Conservation (phyloP, 495 filamentous ascomycete species). For the Penicillium taxi region DNA sequence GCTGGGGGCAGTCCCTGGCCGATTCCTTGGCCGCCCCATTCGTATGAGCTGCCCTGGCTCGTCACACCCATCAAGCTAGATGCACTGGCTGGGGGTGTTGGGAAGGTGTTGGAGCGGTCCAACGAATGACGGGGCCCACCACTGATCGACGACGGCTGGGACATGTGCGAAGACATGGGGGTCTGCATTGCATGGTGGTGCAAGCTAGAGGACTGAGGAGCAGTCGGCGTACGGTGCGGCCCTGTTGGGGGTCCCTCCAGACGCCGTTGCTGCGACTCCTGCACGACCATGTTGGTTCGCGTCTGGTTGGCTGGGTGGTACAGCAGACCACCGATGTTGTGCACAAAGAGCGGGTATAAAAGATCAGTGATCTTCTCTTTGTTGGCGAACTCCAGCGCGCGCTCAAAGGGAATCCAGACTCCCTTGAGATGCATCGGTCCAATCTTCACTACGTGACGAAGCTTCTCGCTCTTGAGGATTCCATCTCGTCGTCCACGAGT, state of each 20-base stretch:
- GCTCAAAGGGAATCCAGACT: slow-evolving; percentile 97
- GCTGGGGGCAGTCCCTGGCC: slow-evolving; percentile 51
- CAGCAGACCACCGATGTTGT: slow-evolving; percentile 89
- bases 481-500: slow-evolving; percentile 91
- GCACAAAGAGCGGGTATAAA: slow-evolving; percentile 92
- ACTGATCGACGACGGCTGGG: slow-evolving; percentile 64
- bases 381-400: slow-evolving; percentile 95
- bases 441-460: slow-evolving; percentile 95
- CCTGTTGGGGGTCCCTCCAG: slow-evolving; percentile 27
- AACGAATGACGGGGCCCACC: slow-evolving; percentile 65
- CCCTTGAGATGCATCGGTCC: slow-evolving; percentile 98
- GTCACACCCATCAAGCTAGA: slow-evolving; percentile 82
- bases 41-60: slow-evolving; percentile 62
- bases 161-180: slow-evolving; percentile 53
- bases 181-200: slow-evolving; percentile 73
- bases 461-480: slow-evolving; percentile 96
- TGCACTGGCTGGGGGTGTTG: slow-evolving; percentile 87
- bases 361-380: slow-evolving; percentile 98
- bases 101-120: slow-evolving; percentile 82
- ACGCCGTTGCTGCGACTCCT: slow-evolving; percentile 74
- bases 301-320: slow-evolving; percentile 89
- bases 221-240: slow-evolving; percentile 37
- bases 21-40: slow-evolving; percentile 66
- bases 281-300: slow-evolving; percentile 77
- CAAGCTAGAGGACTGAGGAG: slow-evolving; percentile 64